A percentile compares a stretch with the other conserved stretches of the same genome.
These are phyloP conservation scores for Lomentospora prolificans DNA, from an alignment of 2,329 filamentous ascomycete species.

Conservation along the genomic window DNA sequence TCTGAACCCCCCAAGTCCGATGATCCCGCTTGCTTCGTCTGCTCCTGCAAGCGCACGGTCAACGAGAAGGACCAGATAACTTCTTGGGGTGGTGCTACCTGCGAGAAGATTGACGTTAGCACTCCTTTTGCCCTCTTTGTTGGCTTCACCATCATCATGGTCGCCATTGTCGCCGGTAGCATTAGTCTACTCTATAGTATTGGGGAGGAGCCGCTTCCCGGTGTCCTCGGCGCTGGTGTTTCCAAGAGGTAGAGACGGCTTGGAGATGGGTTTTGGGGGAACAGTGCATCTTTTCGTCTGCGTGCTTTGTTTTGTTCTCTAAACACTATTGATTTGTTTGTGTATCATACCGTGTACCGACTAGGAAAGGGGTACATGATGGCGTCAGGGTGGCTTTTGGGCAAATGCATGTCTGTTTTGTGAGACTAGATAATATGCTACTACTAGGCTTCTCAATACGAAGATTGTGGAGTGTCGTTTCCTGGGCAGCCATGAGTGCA, in stretches of 20 bases:
- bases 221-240: constrained; percentile 93
- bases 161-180: constrained; percentile 57
- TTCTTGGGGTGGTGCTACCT: constrained; percentile 76
- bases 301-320: constrained; percentile 1
- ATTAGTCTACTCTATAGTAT: constrained; percentile 75
- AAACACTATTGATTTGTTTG: neutral
- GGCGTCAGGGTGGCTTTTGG: constrained; percentile 4
- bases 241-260: constrained; percentile 52
- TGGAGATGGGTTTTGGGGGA: neutral
- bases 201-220: constrained; percentile 78
- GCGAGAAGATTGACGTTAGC: constrained; percentile 87
- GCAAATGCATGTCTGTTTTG: neutral
- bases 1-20: constrained; percentile 29
- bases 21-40: constrained; percentile 59
- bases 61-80: constrained; percentile 49
- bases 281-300: neutral
- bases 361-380: neutral
- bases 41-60: constrained; percentile 58
- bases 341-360: constrained; percentile 8
- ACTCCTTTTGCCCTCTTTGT: constrained; percentile 80
- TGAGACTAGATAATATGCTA: neutral
- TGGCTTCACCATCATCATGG: constrained; percentile 60
- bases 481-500: too few species aligned
- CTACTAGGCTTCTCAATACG: neutral
- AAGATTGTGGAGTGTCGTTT: neutral